phyloP scores from a whole-genome alignment of 805 yeast genomes.

The Ogataea minuta region DNA sequence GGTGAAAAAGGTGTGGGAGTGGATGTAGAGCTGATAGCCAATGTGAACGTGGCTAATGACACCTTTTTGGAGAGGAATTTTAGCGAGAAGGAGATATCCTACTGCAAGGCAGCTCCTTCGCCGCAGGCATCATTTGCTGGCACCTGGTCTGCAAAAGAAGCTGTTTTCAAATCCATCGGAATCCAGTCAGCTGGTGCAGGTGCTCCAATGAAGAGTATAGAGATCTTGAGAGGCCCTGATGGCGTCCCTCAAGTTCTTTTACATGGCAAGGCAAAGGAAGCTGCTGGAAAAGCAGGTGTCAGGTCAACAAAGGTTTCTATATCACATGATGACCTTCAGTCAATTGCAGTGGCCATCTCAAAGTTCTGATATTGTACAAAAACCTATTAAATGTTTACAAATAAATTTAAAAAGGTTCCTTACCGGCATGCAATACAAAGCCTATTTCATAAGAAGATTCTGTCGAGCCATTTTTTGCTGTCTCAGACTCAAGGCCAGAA shows the following conservation, averaged over 20 bases:
- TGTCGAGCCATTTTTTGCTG: slow-evolving; percentile 2
- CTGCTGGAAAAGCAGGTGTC: slow-evolving; percentile 71
- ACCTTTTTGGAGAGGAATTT: slow-evolving; percentile 92
- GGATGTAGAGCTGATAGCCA: slow-evolving; percentile 85
- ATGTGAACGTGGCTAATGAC: slow-evolving; percentile 82
- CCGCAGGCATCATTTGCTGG: slow-evolving; percentile 94
- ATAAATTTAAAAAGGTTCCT: too few species aligned
- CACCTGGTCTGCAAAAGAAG: slow-evolving; percentile 99
- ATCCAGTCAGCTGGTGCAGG: slow-evolving; percentile 92
- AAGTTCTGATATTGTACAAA: slow-evolving; percentile 37
- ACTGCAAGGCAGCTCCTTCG: slow-evolving; percentile 70
- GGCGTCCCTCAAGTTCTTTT: slow-evolving; percentile 83
- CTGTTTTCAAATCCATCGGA: slow-evolving; percentile 93
- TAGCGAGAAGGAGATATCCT: slow-evolving; percentile 73
- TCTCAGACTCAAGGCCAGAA: slow-evolving; percentile 25
- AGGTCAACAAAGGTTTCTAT: slow-evolving; percentile 79
- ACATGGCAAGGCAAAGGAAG: slow-evolving; percentile 70
- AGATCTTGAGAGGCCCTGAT: slow-evolving; percentile 66
- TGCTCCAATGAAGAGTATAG: slow-evolving; percentile 89
- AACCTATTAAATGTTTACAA: too few species aligned
- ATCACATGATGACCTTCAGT: slow-evolving; percentile 95
- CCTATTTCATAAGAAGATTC: neutral
- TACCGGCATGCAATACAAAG: neutral
- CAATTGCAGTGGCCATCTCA: slow-evolving; percentile 92
- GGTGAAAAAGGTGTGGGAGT: slow-evolving; percentile 83